Conservation (phyloP, 1,284 basidiomycete genomes). For the Rhodotorula sp. region DNA sequence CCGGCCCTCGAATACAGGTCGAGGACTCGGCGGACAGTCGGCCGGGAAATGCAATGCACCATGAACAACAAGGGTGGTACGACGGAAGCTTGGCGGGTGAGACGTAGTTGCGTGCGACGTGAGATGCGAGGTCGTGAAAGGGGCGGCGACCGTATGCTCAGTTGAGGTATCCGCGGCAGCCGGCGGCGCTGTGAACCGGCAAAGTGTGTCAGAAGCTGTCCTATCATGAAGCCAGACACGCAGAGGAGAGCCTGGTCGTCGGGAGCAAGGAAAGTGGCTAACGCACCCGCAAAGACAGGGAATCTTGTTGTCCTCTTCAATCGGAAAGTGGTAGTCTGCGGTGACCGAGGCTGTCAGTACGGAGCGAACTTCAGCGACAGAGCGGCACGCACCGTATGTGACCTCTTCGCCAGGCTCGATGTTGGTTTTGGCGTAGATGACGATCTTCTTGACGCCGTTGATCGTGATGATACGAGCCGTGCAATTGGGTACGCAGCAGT, state of each 20-base stretch:
- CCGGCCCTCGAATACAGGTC: no score
- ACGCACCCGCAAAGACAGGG: constrained; percentile 35
- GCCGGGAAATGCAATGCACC: no score
- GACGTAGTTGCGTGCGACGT: no score
- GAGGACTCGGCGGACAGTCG: no score
- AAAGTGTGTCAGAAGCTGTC: no score
- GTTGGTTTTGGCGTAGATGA: constrained; percentile 94
- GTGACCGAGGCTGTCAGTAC: background rate
- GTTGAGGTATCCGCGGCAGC: no score
- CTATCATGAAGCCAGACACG: no score
- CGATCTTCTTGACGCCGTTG: constrained; percentile 97
- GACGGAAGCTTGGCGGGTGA: no score
- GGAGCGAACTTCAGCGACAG: background rate
- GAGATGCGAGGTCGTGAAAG: no score
- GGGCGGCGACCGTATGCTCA: no score
- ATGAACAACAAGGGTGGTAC: no score
- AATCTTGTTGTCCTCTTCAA: constrained; percentile 84
- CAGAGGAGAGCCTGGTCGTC: background rate
- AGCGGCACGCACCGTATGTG: constrained; percentile 67
- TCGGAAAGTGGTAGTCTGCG: constrained; percentile 88
- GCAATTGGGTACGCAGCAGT: constrained; percentile 96
- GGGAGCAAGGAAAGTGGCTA: background rate
- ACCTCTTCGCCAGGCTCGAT: constrained; percentile 94
- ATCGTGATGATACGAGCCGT: constrained; percentile 98
- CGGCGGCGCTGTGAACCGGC: no score